Conservation (phyloP, 2,329 filamentous ascomycete genomes). For the Sporothrix sp. region DNA sequence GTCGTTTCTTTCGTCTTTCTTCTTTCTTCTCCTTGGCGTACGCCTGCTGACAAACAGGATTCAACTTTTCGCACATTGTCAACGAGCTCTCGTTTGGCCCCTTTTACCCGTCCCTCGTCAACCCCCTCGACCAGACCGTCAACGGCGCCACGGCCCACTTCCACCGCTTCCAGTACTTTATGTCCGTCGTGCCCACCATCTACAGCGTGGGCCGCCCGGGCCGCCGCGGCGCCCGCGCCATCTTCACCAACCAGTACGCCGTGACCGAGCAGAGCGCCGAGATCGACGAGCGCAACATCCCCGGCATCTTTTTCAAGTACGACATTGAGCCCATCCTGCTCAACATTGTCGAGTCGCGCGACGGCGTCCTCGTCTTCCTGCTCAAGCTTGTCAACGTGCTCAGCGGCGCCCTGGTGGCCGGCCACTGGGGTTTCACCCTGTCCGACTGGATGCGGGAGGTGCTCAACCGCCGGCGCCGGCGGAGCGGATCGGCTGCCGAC, state of each 20-base stretch:
- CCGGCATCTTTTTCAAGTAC: slow-evolving; percentile 96
- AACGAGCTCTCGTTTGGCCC: slow-evolving; percentile 93
- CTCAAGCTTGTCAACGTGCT: slow-evolving; percentile 85
- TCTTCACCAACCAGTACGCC: slow-evolving; percentile 96
- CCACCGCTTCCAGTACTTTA: slow-evolving; percentile 96
- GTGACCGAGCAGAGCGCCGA: slow-evolving; percentile 77
- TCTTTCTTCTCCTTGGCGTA: background rate
- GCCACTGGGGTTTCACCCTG: slow-evolving; percentile 86
- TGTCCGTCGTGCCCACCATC: slow-evolving; percentile 87
- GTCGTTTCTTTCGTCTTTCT: slow-evolving; percentile 21
- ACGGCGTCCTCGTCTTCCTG: slow-evolving; percentile 62
- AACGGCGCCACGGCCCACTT: slow-evolving; percentile 68
- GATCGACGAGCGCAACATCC: slow-evolving; percentile 61
- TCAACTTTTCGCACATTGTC: slow-evolving; percentile 97
- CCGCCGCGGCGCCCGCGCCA: slow-evolving; percentile 40
- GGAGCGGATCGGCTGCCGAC: slow-evolving; percentile 30
- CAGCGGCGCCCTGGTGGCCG: slow-evolving; percentile 81
- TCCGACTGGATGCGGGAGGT: slow-evolving; percentile 61
- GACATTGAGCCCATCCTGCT: slow-evolving; percentile 94
- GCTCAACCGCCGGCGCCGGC: slow-evolving; percentile 38
- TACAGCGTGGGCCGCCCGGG: slow-evolving; percentile 56
- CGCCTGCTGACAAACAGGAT: slow-evolving; percentile 40
- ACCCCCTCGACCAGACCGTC: slow-evolving; percentile 88
- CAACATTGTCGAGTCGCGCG: slow-evolving; percentile 72
- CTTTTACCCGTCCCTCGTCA: slow-evolving; percentile 89